Conservation (phyloP, 176 grass and related monocot genomes). For the Hyparrhenia diplandra region DNA sequence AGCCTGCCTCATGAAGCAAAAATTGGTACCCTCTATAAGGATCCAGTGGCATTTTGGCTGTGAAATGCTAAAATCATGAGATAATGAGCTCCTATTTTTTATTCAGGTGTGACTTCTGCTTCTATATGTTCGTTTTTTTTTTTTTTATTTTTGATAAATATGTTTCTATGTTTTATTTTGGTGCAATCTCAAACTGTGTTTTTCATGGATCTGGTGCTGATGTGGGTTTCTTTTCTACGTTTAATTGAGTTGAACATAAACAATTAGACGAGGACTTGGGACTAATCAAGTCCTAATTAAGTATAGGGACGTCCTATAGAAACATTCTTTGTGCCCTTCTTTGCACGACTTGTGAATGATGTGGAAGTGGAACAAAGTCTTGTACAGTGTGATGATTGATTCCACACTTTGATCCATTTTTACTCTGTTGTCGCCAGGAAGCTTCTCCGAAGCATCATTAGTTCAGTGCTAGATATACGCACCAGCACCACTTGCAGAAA, state of each 20-base stretch:
- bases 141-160: no score
- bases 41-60: no score
- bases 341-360: slow-evolving; percentile 38
- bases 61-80: no score
- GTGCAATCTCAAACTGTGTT: no score
- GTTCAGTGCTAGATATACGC: neutral
- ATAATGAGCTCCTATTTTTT: no score
- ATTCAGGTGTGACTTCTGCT: no score
- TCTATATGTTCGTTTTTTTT: no score
- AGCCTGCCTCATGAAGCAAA: no score
- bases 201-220: neutral
- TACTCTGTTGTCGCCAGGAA: slow-evolving; percentile 17
- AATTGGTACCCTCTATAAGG: no score
- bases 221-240: neutral
- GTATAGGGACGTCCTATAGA: slow-evolving; percentile 5
- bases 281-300: neutral
- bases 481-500: neutral
- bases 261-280: slow-evolving; percentile 11
- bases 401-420: slow-evolving; percentile 12
- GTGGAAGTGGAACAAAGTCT: neutral
- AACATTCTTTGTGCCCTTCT: neutral
- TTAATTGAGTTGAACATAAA: neutral
- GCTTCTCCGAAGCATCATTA: slow-evolving; percentile 3
- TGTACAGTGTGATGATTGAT: slow-evolving; percentile 14
- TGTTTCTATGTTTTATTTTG: no score